These are phyloP conservation scores for Rhizopogon vulgaris DNA, from an alignment of 768 basidiomycete genomes.

Conservation along the genomic window DNA sequence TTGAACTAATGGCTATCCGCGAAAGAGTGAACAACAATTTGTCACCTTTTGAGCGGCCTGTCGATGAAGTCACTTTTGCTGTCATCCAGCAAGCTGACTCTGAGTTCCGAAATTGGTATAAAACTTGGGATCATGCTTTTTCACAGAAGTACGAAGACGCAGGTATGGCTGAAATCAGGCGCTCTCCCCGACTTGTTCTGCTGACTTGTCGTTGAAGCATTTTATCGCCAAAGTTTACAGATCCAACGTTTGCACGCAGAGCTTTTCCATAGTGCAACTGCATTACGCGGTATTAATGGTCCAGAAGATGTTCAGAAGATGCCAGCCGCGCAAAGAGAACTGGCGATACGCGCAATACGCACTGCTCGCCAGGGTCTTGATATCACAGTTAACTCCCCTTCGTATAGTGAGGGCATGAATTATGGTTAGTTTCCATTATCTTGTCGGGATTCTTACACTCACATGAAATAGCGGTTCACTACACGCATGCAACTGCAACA, in stretches of 20 bases:
- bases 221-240: conserved; percentile 84
- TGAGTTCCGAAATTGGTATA: conserved; percentile 80
- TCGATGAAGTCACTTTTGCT: conserved; percentile 67
- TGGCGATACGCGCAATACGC: conserved; percentile 78
- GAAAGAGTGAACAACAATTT: conserved; percentile 82
- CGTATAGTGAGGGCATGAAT: conserved; percentile 89
- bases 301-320: conserved; percentile 84
- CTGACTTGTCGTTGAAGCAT: conserved; percentile 39
- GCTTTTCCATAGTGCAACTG: conserved; percentile 79
- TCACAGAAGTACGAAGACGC: conserved; percentile 81
- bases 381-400: conserved; percentile 76
- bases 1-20: conserved; percentile 86
- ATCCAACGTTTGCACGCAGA: conserved; percentile 87
- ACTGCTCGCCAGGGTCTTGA: conserved; percentile 78
- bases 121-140: conserved; percentile 72
- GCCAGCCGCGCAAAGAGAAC: conserved; percentile 67
- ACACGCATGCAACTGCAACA: conserved; percentile 88
- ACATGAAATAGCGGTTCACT: conserved; percentile 63
- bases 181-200: neutral
- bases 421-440: conserved; percentile 51
- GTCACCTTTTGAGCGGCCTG: conserved; percentile 71
- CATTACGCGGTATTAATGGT: conserved; percentile 74
- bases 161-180: conserved; percentile 35
- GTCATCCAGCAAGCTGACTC: conserved; percentile 66
- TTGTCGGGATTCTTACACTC: neutral